Evolutionary conservation across 129 eudicot genomes (phyloP).

Genomic region (Arctium lappa): DNA sequence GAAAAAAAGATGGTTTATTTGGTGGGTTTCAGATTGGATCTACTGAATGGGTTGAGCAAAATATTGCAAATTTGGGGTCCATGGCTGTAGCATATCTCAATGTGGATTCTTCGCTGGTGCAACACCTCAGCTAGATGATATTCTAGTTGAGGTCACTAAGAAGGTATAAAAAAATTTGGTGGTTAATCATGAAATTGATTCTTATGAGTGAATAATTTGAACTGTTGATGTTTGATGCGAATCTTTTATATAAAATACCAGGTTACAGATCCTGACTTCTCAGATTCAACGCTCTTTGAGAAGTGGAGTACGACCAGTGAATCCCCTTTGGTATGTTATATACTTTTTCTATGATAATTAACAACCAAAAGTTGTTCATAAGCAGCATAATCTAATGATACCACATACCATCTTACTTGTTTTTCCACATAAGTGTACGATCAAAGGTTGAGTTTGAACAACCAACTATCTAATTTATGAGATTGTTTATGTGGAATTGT

Average conservation of each 20-base stretch:
- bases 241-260: conserved; percentile 10
- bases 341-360: not conserved
- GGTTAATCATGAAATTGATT: not conserved
- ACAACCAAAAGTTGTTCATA: not conserved
- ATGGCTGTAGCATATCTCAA: conserved; percentile 83
- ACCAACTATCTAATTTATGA: not conserved
- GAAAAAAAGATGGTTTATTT: too few species aligned
- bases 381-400: not conserved
- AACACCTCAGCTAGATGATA: conserved; percentile 93
- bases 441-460: not conserved
- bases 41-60: too few species aligned
- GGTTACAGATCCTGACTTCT: conserved; percentile 76
- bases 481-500: conserved; percentile 28
- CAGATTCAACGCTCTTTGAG: conserved; percentile 44
- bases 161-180: conserved; percentile 41
- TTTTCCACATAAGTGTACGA: not conserved
- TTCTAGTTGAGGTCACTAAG: conserved; percentile 70
- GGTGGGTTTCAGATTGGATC: too few species aligned
- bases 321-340: conserved; percentile 50
- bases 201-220: not conserved
- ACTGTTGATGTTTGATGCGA: not conserved
- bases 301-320: conserved; percentile 29
- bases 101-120: conserved; percentile 71
- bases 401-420: not conserved
- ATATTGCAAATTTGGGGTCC: conserved; percentile 30